Evolutionary conservation across 2,329 filamentous ascomycete species (phyloP).

Genomic region (Hypoxylon sp.): DNA sequence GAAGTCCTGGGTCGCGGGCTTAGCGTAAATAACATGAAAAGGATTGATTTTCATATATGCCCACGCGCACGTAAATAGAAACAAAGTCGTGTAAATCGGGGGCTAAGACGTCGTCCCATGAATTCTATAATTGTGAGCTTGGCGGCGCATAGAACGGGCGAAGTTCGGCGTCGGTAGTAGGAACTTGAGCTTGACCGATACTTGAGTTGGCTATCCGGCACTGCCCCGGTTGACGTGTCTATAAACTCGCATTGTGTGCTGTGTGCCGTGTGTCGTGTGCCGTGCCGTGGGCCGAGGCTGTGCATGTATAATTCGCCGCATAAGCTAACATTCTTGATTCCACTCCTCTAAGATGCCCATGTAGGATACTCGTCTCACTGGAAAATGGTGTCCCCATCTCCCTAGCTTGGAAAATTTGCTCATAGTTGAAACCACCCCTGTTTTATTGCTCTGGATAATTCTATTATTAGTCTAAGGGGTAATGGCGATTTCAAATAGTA

Average conservation of each 20-base stretch:
- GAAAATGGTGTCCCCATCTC: background rate
- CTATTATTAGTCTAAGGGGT: slow-evolving; percentile 5
- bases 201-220: slow-evolving; percentile 6
- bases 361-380: background rate
- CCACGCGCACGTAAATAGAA: background rate
- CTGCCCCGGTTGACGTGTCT: slow-evolving; percentile 25
- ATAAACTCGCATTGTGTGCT: slow-evolving; percentile 1
- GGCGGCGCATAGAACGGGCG: slow-evolving; percentile 1
- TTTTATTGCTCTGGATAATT: background rate
- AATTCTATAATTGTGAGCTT: background rate
- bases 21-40: slow-evolving; percentile 1
- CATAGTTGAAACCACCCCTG: slow-evolving; percentile 9
- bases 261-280: background rate
- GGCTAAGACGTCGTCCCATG: background rate
- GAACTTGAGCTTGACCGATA: background rate
- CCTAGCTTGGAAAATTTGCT: background rate
- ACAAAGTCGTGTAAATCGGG: background rate
- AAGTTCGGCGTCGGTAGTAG: slow-evolving; percentile 1
- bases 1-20: background rate
- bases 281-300: background rate
- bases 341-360: background rate
- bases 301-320: slow-evolving; percentile 8
- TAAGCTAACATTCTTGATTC: background rate
- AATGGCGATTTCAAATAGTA: background rate
- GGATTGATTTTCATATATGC: background rate